A percentile compares a stretch with the other conserved stretches of the same genome.
These are phyloP conservation scores for Moesziomyces sp. DNA, from an alignment of 1,284 basidiomycete species.

Conservation along the genomic window DNA sequence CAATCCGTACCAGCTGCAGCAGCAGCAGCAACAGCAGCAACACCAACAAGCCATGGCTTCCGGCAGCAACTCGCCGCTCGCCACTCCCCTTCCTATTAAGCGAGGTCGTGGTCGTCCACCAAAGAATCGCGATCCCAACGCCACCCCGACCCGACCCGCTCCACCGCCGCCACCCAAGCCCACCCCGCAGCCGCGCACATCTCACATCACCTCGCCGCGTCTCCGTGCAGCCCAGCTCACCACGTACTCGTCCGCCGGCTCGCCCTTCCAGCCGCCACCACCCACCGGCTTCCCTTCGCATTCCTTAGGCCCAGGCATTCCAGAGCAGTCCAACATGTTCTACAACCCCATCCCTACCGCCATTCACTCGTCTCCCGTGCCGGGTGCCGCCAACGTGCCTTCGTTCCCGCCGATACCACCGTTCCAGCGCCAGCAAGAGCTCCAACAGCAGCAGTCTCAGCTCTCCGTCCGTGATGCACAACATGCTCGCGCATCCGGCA, in stretches of 20 bases:
- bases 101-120: constrained; percentile 48
- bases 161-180: constrained; percentile 32
- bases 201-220: constrained; percentile 42
- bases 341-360: constrained; percentile 31
- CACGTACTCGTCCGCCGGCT: constrained; percentile 19
- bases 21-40: constrained; percentile 40
- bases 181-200: constrained; percentile 41
- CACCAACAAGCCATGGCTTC: constrained; percentile 37
- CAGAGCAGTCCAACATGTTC: constrained; percentile 39
- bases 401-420: constrained; percentile 35
- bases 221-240: constrained; percentile 22
- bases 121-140: constrained; percentile 44
- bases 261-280: constrained; percentile 36
- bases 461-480: constrained; percentile 25
- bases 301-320: constrained; percentile 36
- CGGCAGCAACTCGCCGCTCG: constrained; percentile 44
- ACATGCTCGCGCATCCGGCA: constrained; percentile 20
- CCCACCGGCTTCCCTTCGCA: constrained; percentile 25
- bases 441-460: constrained; percentile 47
- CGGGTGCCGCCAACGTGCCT: constrained; percentile 16
- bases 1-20: constrained; percentile 39
- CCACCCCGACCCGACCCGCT: constrained; percentile 14
- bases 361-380: constrained; percentile 16
- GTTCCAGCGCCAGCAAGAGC: constrained; percentile 37
- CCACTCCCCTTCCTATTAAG: constrained; percentile 34